A percentile compares a stretch with the other conserved stretches of the same genome.
These are phyloP conservation scores for Rhodofomes roseus DNA, from an alignment of 1,284 basidiomycete species.

Conservation along the genomic window DNA sequence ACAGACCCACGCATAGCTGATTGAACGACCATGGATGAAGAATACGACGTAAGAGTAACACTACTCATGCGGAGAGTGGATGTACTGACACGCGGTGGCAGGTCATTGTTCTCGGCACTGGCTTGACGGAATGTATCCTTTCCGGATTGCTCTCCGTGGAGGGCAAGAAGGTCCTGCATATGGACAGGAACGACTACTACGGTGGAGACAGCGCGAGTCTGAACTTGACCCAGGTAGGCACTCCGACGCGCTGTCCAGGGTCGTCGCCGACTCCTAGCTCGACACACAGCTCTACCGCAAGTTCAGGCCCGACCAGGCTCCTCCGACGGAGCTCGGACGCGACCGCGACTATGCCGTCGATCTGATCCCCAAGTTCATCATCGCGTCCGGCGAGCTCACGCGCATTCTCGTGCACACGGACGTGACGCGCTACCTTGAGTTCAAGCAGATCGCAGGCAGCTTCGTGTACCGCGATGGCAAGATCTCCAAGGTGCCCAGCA, in stretches of 20 bases:
- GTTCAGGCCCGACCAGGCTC: slow-evolving; percentile 76
- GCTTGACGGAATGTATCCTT: slow-evolving; percentile 97
- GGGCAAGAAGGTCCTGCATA: slow-evolving; percentile 99
- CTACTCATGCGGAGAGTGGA: neutral
- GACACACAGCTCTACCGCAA: slow-evolving; percentile 85
- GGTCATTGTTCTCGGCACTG: slow-evolving; percentile 95
- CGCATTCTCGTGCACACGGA: slow-evolving; percentile 99
- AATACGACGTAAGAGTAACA: slow-evolving; percentile 67
- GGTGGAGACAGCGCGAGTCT: slow-evolving; percentile 97
- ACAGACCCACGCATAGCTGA: slow-evolving; percentile 2
- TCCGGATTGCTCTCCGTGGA: slow-evolving; percentile 96
- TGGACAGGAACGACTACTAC: slow-evolving; percentile 99
- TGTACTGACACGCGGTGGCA: slow-evolving; percentile 29
- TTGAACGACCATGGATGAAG: slow-evolving; percentile 72
- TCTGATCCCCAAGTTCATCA: slow-evolving; percentile 96
- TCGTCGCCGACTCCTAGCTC: neutral
- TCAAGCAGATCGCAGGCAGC: slow-evolving; percentile 99
- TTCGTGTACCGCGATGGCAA: slow-evolving; percentile 96
- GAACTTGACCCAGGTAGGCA: slow-evolving; percentile 90
- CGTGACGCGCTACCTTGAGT: slow-evolving; percentile 98
- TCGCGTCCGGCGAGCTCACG: slow-evolving; percentile 96
- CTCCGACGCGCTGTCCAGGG: slow-evolving; percentile 5
- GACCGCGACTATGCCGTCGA: slow-evolving; percentile 97
- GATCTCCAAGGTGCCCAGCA: slow-evolving; percentile 98
- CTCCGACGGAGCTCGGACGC: slow-evolving; percentile 80